Percentiles rank a stretch among this genome's conserved stretches.
Conservation (phyloP, 2,329 filamentous ascomycete genomes). For the Zasmidium cellare region DNA sequence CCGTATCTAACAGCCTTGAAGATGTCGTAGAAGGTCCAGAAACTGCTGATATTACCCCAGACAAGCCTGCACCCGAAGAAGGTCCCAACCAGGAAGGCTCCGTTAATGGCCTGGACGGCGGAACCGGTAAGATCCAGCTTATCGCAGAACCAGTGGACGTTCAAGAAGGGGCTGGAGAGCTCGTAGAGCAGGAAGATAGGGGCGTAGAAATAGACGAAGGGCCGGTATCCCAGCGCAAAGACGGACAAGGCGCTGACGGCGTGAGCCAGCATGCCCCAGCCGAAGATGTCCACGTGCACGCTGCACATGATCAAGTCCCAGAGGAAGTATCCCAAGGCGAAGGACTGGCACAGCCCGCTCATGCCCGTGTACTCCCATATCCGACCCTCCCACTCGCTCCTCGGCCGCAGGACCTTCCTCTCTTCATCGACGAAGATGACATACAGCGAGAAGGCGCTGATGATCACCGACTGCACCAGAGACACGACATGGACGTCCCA, state of each 20-base stretch:
- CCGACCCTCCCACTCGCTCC: slow-evolving; percentile 63
- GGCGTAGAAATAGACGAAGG: slow-evolving; percentile 82
- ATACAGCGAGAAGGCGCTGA: slow-evolving; percentile 73
- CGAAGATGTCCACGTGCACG: slow-evolving; percentile 69
- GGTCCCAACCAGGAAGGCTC: slow-evolving; percentile 67
- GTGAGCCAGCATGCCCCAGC: slow-evolving; percentile 74
- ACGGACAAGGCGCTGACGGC: slow-evolving; percentile 72
- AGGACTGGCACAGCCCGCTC: slow-evolving; percentile 70
- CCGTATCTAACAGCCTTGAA: slow-evolving; percentile 46
- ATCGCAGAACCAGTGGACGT: slow-evolving; percentile 91
- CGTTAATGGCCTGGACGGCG: slow-evolving; percentile 73
- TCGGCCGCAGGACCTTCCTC: slow-evolving; percentile 46
- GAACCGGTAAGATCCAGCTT: slow-evolving; percentile 80
- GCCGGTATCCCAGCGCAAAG: slow-evolving; percentile 75
- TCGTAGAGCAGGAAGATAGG: slow-evolving; percentile 84
- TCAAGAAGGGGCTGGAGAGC: slow-evolving; percentile 79
- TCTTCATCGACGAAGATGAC: slow-evolving; percentile 70
- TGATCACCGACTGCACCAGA: slow-evolving; percentile 72
- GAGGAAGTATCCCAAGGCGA: slow-evolving; percentile 79
- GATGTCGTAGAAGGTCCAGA: slow-evolving; percentile 70
- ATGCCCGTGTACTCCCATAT: slow-evolving; percentile 77
- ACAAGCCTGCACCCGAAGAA: slow-evolving; percentile 77
- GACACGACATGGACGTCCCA: slow-evolving; percentile 87
- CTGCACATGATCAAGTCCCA: slow-evolving; percentile 76
- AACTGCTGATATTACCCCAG: slow-evolving; percentile 70